Conservation (phyloP, 2,329 filamentous ascomycete genomes). For the Sporothrix curviconia region DNA sequence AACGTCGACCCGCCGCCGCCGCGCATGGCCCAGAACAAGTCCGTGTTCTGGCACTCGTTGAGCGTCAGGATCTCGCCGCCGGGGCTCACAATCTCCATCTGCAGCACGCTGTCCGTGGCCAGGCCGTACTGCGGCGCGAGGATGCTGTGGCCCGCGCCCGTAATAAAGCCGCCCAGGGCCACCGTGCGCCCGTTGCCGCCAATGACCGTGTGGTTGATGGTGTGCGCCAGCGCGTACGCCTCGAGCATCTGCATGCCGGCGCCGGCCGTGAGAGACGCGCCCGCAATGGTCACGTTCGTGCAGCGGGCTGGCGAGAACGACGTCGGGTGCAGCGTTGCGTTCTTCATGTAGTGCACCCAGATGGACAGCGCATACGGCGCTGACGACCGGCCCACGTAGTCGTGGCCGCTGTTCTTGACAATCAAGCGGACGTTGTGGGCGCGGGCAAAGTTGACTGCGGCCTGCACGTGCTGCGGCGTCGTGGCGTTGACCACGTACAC, state of each 20-base stretch:
- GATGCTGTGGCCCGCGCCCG: conserved; percentile 54
- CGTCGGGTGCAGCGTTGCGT: conserved; percentile 43
- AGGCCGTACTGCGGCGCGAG: conserved; percentile 50
- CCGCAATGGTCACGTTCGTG: conserved; percentile 30
- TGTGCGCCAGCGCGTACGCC: conserved; percentile 39
- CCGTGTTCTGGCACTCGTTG: conserved; percentile 46
- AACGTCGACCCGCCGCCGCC: conserved; percentile 57
- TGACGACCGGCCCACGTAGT: conserved; percentile 36
- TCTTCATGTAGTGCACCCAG: conserved; percentile 29
- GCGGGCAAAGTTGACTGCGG: conserved; percentile 12
- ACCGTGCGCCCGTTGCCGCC: conserved; percentile 51
- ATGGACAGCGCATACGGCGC: conserved; percentile 40
- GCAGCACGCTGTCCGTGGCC: conserved; percentile 55
- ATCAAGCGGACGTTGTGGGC: conserved; percentile 30
- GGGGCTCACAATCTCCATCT: conserved; percentile 51
- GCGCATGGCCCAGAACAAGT: conserved; percentile 59
- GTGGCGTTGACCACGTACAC: conserved; percentile 29
- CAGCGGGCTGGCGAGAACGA: conserved; percentile 3
- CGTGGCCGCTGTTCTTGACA: conserved; percentile 38
- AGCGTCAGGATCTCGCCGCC: conserved; percentile 42
- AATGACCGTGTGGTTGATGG: conserved; percentile 43
- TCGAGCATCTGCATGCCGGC: conserved; percentile 44
- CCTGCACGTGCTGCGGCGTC: conserved; percentile 29
- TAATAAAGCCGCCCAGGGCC: conserved; percentile 53
- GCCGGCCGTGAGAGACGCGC: conserved; percentile 40